Base-by-base conservation (phyloP, 1,284 basidiomycete species). In the Retiboletus flavoniger region DNA sequence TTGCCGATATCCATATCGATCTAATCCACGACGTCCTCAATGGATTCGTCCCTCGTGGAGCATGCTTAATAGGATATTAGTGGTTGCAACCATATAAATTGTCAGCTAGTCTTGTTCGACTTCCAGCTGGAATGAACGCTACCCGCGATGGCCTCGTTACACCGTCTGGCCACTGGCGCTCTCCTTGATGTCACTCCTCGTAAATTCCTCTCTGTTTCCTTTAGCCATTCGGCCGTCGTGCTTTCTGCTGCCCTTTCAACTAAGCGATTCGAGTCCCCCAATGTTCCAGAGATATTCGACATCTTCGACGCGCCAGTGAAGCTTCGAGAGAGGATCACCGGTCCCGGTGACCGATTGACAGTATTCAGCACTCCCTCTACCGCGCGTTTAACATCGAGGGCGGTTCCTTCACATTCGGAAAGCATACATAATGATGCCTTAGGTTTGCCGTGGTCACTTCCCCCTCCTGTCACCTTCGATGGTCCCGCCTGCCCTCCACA, bases 391-490 rank as follows among this genome's bases (percentile, higher is more conserved):
- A 19, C 44, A 26, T 19, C 43, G 38, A 44, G 46, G 52, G 11
- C 17, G 31, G 35, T 17, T 14, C 19, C 19, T 38, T 29, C 34
- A 3, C 31, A 44, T 50, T 46, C 53, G 19, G 42, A 32, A 44
- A 48, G 42, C 24, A 42, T 53, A 4, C 50, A 58, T 38, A 35
- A 19, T 4, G 51, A 51, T 9, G 47, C 51, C 17, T 26, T 59
- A 1, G 57, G 43, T n/a, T 39, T 56, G 50, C 53, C 67, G 42
- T 51, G 64, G 63, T 57, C 63, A 46, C 72, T 78, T 35, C 76
- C 78, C 38, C 60, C 74, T 43, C 74, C 78, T 17, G 61, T 75
- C 35, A 60, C 74, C 9, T 78, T 79, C 50, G 78, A 78, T 36
- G 78, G 78, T 7, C 78, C 78, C 3, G 74, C 78, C 9, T 65